Evolutionary conservation across 1,139 yeast species (phyloP).

Genomic region (Geotrichum cucujoidarum): DNA sequence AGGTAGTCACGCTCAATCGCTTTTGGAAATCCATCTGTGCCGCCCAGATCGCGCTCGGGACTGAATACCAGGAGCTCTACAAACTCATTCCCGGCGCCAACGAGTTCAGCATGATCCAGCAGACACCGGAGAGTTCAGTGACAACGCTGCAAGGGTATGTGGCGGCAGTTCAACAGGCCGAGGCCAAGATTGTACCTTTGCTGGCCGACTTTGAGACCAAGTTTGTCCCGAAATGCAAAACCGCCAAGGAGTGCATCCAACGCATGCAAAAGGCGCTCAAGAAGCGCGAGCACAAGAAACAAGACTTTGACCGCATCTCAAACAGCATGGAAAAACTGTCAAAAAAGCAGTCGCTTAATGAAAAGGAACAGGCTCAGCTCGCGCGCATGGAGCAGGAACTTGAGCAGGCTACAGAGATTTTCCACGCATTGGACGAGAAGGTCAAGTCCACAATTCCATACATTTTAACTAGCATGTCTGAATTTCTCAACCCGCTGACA

Average conservation of each 20-base stretch:
- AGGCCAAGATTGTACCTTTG: constrained; percentile 28
- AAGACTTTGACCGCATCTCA: constrained; percentile 42
- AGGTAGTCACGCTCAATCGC: constrained; percentile 37
- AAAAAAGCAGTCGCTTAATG: constrained; percentile 37
- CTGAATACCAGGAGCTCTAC: constrained; percentile 36
- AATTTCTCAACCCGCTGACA: constrained; percentile 44
- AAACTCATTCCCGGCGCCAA: constrained; percentile 42
- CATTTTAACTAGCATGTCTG: constrained; percentile 45
- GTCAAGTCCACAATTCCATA: constrained; percentile 46
- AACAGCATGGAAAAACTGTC: constrained; percentile 43
- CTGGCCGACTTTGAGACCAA: constrained; percentile 28
- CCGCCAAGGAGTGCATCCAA: constrained; percentile 41
- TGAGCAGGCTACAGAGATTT: constrained; percentile 32
- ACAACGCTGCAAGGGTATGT: constrained; percentile 30
- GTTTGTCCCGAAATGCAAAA: constrained; percentile 34
- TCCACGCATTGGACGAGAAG: constrained; percentile 42
- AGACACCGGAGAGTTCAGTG: constrained; percentile 42
- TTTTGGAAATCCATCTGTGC: constrained; percentile 43
- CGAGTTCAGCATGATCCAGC: constrained; percentile 30
- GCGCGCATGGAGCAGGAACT: constrained; percentile 32
- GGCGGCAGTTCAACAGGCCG: constrained; percentile 26
- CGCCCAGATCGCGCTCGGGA: constrained; percentile 27
- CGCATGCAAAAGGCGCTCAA: constrained; percentile 44
- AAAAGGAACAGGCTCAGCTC: constrained; percentile 32
- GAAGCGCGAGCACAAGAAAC: constrained; percentile 45